These are phyloP conservation scores for Plasmodiophora brassicae DNA, from an alignment of 208 protist species.

Conservation along the genomic window DNA sequence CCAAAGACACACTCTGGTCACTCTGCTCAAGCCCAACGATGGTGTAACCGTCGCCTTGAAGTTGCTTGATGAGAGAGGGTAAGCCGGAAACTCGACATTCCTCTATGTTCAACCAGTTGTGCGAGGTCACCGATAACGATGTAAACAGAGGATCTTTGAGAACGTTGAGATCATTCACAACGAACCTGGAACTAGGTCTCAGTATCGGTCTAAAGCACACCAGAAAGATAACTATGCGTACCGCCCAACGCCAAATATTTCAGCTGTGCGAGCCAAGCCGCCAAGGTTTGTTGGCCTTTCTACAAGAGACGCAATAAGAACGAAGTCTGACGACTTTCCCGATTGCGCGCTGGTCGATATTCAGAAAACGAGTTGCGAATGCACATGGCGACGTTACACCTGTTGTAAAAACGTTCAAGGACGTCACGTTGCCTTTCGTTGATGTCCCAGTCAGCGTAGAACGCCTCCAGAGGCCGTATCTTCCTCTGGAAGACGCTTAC, in stretches of 20 bases:
- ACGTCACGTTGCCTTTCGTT: background rate
- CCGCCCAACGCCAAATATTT: background rate
- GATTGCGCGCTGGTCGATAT: background rate
- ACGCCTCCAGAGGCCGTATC: background rate
- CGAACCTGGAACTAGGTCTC: too few relatives aligned
- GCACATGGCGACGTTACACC: background rate
- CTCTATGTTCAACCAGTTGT: background rate
- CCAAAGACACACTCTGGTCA: background rate
- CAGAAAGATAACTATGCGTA: too few relatives aligned
- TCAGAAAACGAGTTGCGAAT: background rate
- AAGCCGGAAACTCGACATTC: background rate
- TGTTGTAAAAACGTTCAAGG: background rate
- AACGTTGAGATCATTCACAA: too few relatives aligned
- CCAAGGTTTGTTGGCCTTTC: background rate
- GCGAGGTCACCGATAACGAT: background rate
- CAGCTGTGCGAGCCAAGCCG: background rate
- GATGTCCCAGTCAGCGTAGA: background rate
- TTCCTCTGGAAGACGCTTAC: background rate
- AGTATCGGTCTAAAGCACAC: too few relatives aligned
- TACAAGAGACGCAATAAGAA: background rate
- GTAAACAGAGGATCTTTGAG: background rate
- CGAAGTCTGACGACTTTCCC: background rate
- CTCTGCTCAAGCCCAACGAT: conserved; percentile 12
- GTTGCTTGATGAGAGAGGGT: too few relatives aligned
- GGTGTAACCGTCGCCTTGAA: background rate